These are phyloP conservation scores for Tricholoma flavovirens DNA, from an alignment of 768 basidiomycete genomes.

Conservation along the genomic window DNA sequence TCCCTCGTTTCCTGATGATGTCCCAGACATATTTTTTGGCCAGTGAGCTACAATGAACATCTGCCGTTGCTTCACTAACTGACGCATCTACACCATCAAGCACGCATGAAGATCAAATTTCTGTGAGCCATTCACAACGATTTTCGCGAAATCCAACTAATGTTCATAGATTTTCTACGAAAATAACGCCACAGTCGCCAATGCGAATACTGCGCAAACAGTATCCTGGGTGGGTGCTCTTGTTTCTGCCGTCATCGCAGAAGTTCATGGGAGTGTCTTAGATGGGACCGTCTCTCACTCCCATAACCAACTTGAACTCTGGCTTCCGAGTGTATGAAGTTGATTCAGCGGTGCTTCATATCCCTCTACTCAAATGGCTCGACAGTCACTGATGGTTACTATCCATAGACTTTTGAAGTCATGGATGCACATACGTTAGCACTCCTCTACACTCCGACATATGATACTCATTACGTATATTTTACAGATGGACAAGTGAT, in stretches of 20 bases:
- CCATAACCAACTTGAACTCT: conserved; percentile 64
- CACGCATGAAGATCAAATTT: conserved; percentile 68
- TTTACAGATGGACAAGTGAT: conserved; percentile 55
- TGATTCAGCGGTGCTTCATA: conserved; percentile 51
- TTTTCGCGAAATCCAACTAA: background rate
- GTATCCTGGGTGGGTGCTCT: conserved; percentile 31
- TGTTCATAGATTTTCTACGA: conserved; percentile 60
- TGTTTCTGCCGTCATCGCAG: background rate
- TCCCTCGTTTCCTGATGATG: background rate
- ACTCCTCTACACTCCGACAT: background rate
- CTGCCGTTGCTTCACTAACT: background rate
- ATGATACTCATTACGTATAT: background rate
- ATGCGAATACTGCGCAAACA: conserved; percentile 48
- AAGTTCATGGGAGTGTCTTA: conserved; percentile 19
- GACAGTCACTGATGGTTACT: background rate
- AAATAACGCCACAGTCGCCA: conserved; percentile 63
- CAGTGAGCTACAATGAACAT: conserved; percentile 31
- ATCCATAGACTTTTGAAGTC: conserved; percentile 63
- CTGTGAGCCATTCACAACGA: conserved; percentile 29
- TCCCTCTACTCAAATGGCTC: background rate
- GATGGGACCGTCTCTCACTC: conserved; percentile 69
- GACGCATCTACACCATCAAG: conserved; percentile 10
- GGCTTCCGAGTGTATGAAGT: conserved; percentile 73
- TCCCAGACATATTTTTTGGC: conserved; percentile 67
- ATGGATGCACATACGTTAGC: conserved; percentile 73